A percentile compares a stretch with the other conserved stretches of the same genome.
These are phyloP conservation scores for Penstemon davidsonii DNA, from an alignment of 257 asterid species.

Conservation along the genomic window DNA sequence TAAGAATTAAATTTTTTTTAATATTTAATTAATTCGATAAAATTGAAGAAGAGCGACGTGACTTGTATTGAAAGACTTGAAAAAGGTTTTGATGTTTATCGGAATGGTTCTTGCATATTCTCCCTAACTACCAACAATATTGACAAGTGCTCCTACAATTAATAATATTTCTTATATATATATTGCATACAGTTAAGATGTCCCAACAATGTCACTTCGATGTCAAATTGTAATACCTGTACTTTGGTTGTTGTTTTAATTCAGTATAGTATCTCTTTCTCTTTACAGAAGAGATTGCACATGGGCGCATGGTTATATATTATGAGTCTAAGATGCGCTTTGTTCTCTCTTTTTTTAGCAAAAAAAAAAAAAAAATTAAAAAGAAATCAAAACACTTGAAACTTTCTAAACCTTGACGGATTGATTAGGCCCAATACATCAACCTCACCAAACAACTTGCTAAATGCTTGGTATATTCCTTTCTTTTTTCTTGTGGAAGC, in stretches of 20 bases:
- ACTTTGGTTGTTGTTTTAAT: slow-evolving; percentile 40
- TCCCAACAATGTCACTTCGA: slow-evolving; percentile 57
- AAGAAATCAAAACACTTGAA: too few species aligned
- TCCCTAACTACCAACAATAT: slow-evolving; percentile 50
- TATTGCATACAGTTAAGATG: slow-evolving; percentile 29
- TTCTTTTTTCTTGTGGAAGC: too few species aligned
- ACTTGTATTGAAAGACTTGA: slow-evolving; percentile 29
- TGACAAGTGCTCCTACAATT: slow-evolving; percentile 19
- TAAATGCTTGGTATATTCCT: too few species aligned
- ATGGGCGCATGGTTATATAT: slow-evolving; percentile 31
- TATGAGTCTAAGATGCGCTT: slow-evolving; percentile 38
- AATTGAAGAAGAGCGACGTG: slow-evolving; percentile 6
- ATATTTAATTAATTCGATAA: too few species aligned
- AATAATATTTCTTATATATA: background rate
- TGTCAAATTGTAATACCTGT: slow-evolving; percentile 39
- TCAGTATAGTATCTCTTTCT: slow-evolving; percentile 4
- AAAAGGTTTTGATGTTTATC: background rate
- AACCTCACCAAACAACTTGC: too few species aligned
- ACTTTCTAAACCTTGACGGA: too few species aligned
- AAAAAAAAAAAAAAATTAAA: too few species aligned
- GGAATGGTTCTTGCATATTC: slow-evolving; percentile 32
- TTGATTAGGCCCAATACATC: too few species aligned
- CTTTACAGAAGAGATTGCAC: slow-evolving; percentile 70
- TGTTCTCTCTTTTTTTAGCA: slow-evolving; percentile 19
- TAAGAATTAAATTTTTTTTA: too few species aligned